Conservation (phyloP, 768 basidiomycete species). For the Hericium erinaceus region DNA sequence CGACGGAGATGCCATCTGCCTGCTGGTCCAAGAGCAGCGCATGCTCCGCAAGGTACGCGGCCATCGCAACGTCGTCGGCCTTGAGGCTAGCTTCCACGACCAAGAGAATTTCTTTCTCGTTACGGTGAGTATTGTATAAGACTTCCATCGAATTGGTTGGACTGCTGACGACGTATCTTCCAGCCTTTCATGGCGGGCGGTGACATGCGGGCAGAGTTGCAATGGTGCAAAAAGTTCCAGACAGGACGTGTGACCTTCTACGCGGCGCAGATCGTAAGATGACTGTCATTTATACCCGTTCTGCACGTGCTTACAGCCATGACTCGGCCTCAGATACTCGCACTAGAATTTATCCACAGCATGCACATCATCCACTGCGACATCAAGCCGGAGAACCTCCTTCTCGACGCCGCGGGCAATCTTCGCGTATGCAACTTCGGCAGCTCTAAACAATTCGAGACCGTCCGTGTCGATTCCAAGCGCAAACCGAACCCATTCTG, state of each 20-base stretch:
- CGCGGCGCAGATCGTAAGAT: constrained; percentile 6
- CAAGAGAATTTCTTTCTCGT: constrained; percentile 5
- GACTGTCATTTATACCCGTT: not conserved
- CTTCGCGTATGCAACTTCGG: constrained; percentile 7
- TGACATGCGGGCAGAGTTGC: not conserved
- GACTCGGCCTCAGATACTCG: constrained; percentile 1
- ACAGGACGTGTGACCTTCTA: not conserved
- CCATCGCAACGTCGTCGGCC: not conserved
- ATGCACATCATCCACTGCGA: constrained; percentile 7
- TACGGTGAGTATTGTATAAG: not conserved
- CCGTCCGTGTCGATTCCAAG: too few species aligned
- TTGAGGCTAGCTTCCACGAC: constrained; percentile 8
- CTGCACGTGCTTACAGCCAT: not conserved
- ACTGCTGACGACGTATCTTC: not conserved
- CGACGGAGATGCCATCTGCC: not conserved
- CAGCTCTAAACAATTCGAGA: constrained; percentile 2
- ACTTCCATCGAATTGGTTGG: not conserved
- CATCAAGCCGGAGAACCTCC: constrained; percentile 9
- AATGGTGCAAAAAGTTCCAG: not conserved
- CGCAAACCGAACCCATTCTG: not conserved
- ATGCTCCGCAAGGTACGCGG: constrained; percentile 1
- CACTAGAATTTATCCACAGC: constrained; percentile 4
- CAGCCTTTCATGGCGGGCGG: not conserved
- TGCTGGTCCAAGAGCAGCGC: constrained; percentile 2
- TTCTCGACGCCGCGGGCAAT: constrained; percentile 3